A percentile compares a stretch with the other conserved stretches of the same genome.
phyloP scores from a whole-genome alignment of 345 rosid species.

The Zanthoxylum bungeanum region DNA sequence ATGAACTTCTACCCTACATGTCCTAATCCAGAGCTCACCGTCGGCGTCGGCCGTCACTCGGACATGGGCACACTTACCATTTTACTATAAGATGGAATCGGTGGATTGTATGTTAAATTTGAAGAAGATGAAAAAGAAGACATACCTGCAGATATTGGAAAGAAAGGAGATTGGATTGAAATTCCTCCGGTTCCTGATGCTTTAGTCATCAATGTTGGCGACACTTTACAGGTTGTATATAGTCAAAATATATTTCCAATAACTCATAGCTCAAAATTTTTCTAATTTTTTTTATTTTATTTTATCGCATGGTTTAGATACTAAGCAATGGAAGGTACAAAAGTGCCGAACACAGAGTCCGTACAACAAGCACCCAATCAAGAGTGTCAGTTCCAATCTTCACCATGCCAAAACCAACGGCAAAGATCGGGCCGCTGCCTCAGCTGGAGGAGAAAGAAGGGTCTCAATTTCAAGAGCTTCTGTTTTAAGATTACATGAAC shows the following conservation, averaged over 20 bases:
- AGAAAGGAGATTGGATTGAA: slow-evolving; percentile 13
- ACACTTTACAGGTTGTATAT: slow-evolving; percentile 9
- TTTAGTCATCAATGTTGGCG: slow-evolving; percentile 21
- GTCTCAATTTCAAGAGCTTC: slow-evolving; percentile 37
- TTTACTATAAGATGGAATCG: slow-evolving; percentile 57
- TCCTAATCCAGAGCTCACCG: slow-evolving; percentile 45
- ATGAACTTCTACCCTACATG: slow-evolving; percentile 59
- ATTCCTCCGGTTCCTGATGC: slow-evolving; percentile 15
- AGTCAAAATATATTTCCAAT: background rate
- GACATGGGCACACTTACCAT: slow-evolving; percentile 57
- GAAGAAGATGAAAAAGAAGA: slow-evolving; percentile 27
- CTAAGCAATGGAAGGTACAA: slow-evolving; percentile 55
- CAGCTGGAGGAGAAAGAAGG: slow-evolving; percentile 44
- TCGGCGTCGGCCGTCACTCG: slow-evolving; percentile 65
- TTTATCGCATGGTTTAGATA: slow-evolving; percentile 25
- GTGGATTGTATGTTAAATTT: slow-evolving; percentile 57
- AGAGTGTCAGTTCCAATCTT: slow-evolving; percentile 62
- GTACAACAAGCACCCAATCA: slow-evolving; percentile 38
- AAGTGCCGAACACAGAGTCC: slow-evolving; percentile 59
- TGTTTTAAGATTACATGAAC: slow-evolving; percentile 47
- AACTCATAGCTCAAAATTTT: too few relatives aligned
- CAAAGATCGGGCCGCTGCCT: slow-evolving; percentile 45
- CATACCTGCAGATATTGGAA: background rate
- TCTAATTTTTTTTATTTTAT: too few relatives aligned
- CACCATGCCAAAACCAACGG: slow-evolving; percentile 34